Percentiles rank a stretch among this genome's conserved stretches.
Evolutionary conservation across 2,329 filamentous ascomycete species (phyloP).

Genomic region (Clarireedia hainanense): DNA sequence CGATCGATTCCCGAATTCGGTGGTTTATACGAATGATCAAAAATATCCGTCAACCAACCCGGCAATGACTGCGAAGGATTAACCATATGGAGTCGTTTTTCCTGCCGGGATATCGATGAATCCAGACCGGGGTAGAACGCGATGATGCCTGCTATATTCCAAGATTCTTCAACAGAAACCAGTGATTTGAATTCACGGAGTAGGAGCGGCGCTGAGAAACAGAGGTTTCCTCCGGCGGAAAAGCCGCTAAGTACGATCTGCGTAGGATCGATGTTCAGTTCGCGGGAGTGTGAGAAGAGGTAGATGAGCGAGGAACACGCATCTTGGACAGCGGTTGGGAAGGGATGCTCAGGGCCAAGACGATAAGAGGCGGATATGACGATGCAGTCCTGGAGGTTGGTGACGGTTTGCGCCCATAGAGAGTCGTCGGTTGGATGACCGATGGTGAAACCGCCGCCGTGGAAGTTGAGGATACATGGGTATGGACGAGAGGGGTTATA

Average conservation of each 20-base stretch:
- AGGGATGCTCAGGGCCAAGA: conserved; percentile 39
- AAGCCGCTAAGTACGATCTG: conserved; percentile 38
- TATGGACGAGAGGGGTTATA: neutral
- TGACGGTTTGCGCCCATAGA: conserved; percentile 30
- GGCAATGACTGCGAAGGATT: neutral
- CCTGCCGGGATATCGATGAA: conserved; percentile 5
- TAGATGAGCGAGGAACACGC: conserved; percentile 39
- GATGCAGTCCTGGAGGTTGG: conserved; percentile 34
- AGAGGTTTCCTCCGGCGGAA: conserved; percentile 34
- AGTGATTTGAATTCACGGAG: conserved; percentile 7
- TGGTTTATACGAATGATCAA: conserved; percentile 15
- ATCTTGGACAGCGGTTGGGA: conserved; percentile 37
- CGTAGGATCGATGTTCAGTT: conserved; percentile 14
- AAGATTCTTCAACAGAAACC: neutral
- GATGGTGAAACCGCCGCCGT: conserved; percentile 31
- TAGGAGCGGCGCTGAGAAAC: conserved; percentile 10
- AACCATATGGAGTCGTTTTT: neutral
- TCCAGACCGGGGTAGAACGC: conserved; percentile 9
- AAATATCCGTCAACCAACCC: conserved; percentile 5
- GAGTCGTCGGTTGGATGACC: conserved; percentile 29
- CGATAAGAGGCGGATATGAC: conserved; percentile 37
- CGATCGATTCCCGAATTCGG: conserved; percentile 11
- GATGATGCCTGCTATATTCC: neutral
- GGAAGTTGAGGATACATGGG: conserved; percentile 30
- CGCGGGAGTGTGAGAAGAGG: conserved; percentile 15